Evolutionary conservation across 164 flowering plant genomes (phyloP).

Genomic region (Nymphaea thermarum): DNA sequence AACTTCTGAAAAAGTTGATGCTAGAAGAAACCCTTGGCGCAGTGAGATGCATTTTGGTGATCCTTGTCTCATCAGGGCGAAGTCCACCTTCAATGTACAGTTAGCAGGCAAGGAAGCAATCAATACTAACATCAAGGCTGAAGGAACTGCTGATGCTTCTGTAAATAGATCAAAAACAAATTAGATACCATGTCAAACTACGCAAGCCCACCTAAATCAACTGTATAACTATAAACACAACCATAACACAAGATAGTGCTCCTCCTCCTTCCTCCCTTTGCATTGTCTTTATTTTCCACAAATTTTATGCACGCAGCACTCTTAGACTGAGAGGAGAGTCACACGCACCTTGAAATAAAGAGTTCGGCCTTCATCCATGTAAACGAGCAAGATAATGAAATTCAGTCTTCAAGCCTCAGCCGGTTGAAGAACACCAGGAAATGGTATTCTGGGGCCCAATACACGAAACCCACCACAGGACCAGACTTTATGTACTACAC

Average conservation of each 20-base stretch:
- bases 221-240: too few species aligned
- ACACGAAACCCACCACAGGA: constrained; percentile 91
- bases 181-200: too few species aligned
- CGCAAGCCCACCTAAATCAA: too few species aligned
- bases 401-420: constrained; percentile 37
- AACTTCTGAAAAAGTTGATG: too few species aligned
- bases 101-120: neutral
- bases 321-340: too few species aligned
- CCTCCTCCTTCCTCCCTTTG: too few species aligned
- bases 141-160: neutral
- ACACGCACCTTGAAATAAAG: too few species aligned
- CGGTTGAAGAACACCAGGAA: constrained; percentile 90
- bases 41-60: neutral
- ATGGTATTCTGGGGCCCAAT: constrained; percentile 88
- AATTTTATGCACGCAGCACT: too few species aligned
- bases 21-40: neutral
- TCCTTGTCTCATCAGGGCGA: neutral
- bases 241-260: too few species aligned
- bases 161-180: neutral
- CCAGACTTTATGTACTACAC: constrained; percentile 87
- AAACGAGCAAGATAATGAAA: neutral
- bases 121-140: neutral
- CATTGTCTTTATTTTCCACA: too few species aligned
- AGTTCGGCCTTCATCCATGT: neutral
- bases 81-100: neutral